Evolutionary conservation across 495 filamentous ascomycete species (phyloP).

Genomic region (Friedmanniomyces simplex): DNA sequence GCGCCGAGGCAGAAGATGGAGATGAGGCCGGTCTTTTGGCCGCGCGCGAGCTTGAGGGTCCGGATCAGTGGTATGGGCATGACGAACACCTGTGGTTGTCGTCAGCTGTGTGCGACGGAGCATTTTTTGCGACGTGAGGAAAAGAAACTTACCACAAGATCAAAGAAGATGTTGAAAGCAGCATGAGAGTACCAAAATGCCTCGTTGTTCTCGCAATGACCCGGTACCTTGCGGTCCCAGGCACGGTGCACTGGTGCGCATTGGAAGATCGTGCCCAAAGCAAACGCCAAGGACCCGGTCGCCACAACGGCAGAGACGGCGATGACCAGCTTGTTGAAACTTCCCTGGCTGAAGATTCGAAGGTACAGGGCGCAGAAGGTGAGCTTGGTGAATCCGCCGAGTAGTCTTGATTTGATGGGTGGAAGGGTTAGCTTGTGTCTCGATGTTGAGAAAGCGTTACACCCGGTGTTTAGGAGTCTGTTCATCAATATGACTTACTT

Average conservation of each 20-base stretch:
- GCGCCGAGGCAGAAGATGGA: conserved; percentile 10
- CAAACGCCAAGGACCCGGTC: conserved; percentile 1
- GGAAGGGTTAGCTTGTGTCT: too few relatives aligned
- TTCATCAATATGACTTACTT: neutral
- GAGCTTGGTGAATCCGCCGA: conserved; percentile 13
- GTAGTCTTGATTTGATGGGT: neutral
- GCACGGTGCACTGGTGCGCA: conserved; percentile 9
- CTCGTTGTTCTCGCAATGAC: conserved; percentile 7
- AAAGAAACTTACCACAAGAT: conserved; percentile 5
- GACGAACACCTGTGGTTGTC: conserved; percentile 2
- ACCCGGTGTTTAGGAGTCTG: too few relatives aligned
- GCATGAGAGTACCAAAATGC: conserved; percentile 15
- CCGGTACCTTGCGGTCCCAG: conserved; percentile 8
- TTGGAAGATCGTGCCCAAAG: conserved; percentile 8
- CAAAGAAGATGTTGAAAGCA: conserved; percentile 12
- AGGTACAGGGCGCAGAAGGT: conserved; percentile 13
- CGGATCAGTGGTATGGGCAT: conserved; percentile 8
- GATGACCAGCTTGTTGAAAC: conserved; percentile 2
- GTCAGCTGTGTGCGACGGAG: neutral
- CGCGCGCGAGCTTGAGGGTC: neutral
- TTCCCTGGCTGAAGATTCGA: conserved; percentile 10
- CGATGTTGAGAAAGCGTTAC: too few relatives aligned
- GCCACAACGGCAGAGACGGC: neutral
- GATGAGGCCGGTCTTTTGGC: conserved; percentile 6
- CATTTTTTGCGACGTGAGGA: neutral